Evolutionary conservation across 306 rosid species (phyloP).

Genomic region (Vigna hirtella): DNA sequence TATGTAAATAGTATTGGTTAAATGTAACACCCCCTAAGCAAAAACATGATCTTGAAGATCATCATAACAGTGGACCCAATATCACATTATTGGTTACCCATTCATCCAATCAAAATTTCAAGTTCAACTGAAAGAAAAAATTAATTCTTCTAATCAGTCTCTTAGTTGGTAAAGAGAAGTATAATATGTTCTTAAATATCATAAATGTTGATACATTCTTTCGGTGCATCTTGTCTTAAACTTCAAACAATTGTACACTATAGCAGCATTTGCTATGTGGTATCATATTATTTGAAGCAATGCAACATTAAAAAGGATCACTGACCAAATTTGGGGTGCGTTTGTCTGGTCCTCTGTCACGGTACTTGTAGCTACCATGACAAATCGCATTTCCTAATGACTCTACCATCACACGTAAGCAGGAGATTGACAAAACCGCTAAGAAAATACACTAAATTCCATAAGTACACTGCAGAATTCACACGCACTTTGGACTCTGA

Average conservation of each 20-base stretch:
- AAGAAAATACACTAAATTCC: not conserved
- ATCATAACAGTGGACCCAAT: slow-evolving; percentile 2
- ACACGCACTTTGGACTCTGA: not conserved
- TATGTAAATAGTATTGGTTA: not conserved
- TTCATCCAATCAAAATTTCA: not conserved
- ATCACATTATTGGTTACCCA: not conserved
- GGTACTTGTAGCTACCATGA: not conserved
- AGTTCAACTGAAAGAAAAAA: not conserved
- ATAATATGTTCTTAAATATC: not conserved
- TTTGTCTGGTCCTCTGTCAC: slow-evolving; percentile 11
- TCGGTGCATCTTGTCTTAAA: not conserved
- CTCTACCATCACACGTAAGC: slow-evolving; percentile 1
- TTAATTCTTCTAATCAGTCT: not conserved
- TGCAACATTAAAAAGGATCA: not conserved
- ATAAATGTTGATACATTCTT: not conserved
- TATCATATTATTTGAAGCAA: not conserved
- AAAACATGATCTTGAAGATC: not conserved
- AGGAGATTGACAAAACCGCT: slow-evolving; percentile 11
- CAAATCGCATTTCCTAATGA: slow-evolving; percentile 11
- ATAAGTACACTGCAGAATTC: slow-evolving; percentile 14
- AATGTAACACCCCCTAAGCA: not conserved
- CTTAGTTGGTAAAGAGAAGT: not conserved
- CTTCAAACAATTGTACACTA: not conserved
- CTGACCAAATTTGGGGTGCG: slow-evolving; percentile 12
- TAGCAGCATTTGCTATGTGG: not conserved